Evolutionary conservation across 345 rosid species (phyloP).

Genomic region (Cardamine resedifolia): DNA sequence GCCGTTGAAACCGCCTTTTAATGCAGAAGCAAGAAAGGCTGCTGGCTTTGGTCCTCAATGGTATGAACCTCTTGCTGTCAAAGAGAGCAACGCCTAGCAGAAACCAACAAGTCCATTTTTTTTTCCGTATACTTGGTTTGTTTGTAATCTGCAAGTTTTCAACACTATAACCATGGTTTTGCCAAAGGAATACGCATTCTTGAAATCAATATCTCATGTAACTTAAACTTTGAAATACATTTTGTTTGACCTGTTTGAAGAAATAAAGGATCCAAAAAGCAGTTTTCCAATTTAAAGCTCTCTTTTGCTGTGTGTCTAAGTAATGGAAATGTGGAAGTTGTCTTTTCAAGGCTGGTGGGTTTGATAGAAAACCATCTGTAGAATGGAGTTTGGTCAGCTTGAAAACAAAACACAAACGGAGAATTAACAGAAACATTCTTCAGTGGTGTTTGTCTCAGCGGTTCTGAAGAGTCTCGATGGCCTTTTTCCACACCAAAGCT

Average conservation of each 20-base stretch:
- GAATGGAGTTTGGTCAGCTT: slow-evolving; percentile 27
- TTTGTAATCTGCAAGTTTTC: slow-evolving; percentile 16
- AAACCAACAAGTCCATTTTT: background rate
- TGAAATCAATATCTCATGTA: slow-evolving; percentile 14
- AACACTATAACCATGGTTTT: slow-evolving; percentile 11
- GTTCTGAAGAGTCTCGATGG: slow-evolving; percentile 88
- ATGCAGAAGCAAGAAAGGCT: slow-evolving; percentile 80
- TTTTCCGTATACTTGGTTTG: background rate
- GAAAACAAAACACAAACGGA: background rate
- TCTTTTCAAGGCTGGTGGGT: background rate
- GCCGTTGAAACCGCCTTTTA: slow-evolving; percentile 93
- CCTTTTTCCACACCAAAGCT: slow-evolving; percentile 93
- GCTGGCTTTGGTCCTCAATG: slow-evolving; percentile 86
- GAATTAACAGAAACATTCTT: slow-evolving; percentile 12
- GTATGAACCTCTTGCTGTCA: slow-evolving; percentile 85
- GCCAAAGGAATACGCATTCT: slow-evolving; percentile 1
- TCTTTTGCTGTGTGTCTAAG: background rate
- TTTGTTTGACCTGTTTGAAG: slow-evolving; percentile 1
- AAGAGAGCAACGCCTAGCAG: slow-evolving; percentile 37
- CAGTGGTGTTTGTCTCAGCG: slow-evolving; percentile 44
- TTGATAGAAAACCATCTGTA: slow-evolving; percentile 19
- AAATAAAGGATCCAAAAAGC: slow-evolving; percentile 1
- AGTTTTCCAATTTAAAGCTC: slow-evolving; percentile 6
- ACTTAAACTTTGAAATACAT: slow-evolving; percentile 17
- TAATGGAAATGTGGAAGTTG: slow-evolving; percentile 7